Evolutionary conservation across 305 asterid species (phyloP).

Genomic region (Plantago lanceolata): DNA sequence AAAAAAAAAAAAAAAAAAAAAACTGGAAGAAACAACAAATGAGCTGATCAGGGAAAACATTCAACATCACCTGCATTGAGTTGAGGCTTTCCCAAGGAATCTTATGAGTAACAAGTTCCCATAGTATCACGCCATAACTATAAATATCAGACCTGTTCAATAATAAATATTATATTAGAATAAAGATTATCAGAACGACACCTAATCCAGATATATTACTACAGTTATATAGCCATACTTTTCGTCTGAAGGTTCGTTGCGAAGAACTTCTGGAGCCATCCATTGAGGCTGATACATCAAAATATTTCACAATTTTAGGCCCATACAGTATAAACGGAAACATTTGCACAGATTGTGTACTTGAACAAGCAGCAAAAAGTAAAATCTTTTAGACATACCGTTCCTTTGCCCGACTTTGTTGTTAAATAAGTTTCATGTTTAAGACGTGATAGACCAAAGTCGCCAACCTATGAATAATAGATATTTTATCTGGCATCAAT

Average conservation of each 20-base stretch:
- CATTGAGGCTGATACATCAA: constrained; percentile 80
- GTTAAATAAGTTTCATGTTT: constrained; percentile 79
- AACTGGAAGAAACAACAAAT: constrained; percentile 1
- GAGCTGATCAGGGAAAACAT: not conserved
- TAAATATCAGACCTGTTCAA: constrained; percentile 77
- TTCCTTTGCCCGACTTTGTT: constrained; percentile 87
- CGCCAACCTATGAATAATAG: constrained; percentile 65
- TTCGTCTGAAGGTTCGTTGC: constrained; percentile 85
- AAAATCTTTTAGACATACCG: constrained; percentile 40
- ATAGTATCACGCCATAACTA: constrained; percentile 87
- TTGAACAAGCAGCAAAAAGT: no score
- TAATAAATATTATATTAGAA: constrained; percentile 12
- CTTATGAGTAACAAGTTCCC: constrained; percentile 89
- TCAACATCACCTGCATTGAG: constrained; percentile 74
- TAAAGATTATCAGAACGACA: not conserved
- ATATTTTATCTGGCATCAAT: constrained; percentile 18
- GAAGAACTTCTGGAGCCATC: constrained; percentile 99
- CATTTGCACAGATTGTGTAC: not conserved
- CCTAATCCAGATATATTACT: constrained; percentile 10
- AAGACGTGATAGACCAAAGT: constrained; percentile 93
- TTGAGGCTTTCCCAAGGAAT: constrained; percentile 95
- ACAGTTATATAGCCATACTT: constrained; percentile 49
- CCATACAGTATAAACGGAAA: constrained; percentile 16
- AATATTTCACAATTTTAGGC: constrained; percentile 9
- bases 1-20: no score